Percentiles rank a stretch among this genome's conserved stretches.
phyloP scores from a whole-genome alignment of 192 early-diverging fungal species.

The Rhizoclosmatium sp. region DNA sequence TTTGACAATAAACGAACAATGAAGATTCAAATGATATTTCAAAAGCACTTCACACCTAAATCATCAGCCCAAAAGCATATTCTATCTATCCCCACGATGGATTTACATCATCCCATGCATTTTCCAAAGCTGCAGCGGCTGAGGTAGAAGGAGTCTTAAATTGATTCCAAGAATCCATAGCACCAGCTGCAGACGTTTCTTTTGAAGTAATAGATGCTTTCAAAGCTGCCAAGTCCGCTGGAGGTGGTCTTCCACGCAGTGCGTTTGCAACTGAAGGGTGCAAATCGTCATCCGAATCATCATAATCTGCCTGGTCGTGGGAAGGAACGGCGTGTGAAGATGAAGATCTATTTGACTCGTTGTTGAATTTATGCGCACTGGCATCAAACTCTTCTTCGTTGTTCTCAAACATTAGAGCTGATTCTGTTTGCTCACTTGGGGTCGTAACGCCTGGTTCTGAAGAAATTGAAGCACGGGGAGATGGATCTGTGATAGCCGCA shows the following conservation, averaged over 20 bases:
- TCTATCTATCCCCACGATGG: conserved; percentile 15
- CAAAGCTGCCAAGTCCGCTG: conserved; percentile 32
- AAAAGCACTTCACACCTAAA: too few relatives aligned
- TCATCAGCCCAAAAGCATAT: too few relatives aligned
- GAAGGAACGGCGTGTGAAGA: background rate
- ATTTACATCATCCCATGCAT: conserved; percentile 39
- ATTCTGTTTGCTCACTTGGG: background rate
- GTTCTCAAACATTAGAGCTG: conserved; percentile 32
- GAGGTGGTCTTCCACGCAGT: conserved; percentile 23
- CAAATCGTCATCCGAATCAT: conserved; percentile 29
- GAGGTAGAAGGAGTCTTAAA: background rate
- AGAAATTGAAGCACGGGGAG: conserved; percentile 13
- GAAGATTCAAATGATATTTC: too few relatives aligned
- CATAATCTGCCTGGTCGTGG: conserved; percentile 23
- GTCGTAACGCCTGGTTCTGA: background rate
- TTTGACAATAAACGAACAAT: too few relatives aligned
- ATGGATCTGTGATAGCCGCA: conserved; percentile 31
- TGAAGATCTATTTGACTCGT: background rate
- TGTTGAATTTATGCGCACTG: conserved; percentile 2
- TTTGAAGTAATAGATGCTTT: conserved; percentile 9
- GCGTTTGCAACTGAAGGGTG: conserved; percentile 34
- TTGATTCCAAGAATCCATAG: conserved; percentile 12
- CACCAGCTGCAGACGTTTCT: background rate
- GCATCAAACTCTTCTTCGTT: conserved; percentile 22
- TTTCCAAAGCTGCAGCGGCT: conserved; percentile 4